Evolutionary conservation across 1,139 yeast species (phyloP), one percentile per base, ranked within the genome.

Genomic region (Taphrina betulina): DNA sequence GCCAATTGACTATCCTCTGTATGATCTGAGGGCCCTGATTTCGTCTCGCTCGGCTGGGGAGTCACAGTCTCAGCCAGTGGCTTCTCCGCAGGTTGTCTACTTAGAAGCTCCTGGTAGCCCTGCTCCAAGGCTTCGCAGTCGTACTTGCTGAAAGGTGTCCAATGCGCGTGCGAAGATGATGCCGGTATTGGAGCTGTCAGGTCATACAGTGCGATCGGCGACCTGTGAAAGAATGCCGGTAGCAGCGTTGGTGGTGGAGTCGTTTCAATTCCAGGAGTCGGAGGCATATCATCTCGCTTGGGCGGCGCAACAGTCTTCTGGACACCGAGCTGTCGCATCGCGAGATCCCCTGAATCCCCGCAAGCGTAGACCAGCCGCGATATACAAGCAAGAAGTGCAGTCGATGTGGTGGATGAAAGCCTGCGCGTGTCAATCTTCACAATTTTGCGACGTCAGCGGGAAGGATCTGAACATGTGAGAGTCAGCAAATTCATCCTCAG

Each of bases 181-280:
- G 33, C 54, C 2, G 54, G 54, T 19, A 50, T 50, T 1, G 54
- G 54, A 33, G 54, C 54, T 16, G 54, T 38, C 37, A 50, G 46
- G 22, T 50, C 54, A 33, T 50, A 50, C 24, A 50, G 24, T 19
- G 44, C 46, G 3, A 50, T 31, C 3, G 54, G 54, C 16, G 54
- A 50, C 24, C 34, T 38, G 34, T 50, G 54, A 17, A 50, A 50
- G n/a, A 22, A 50, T 3, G 54, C 54, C 7, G 46, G 41, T 5
- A 50, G 14, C 20, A 50, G 34, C 3, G 31, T n/a, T 5, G 54
- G 54, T 12, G 54, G 43, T 10, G 54, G 46, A 10, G 54, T 19
- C 17, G 22, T 23, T 34, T 50, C 54, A 8, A 14, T 24, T 2
- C 23, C 46, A 8, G 54, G 54, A n/a, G 54, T 40, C 17, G 46